Evolutionary conservation across 108 stramenopile species (phyloP), one percentile per base, ranked within the genome.

Genomic region (Cyclotella choctawhatcheeana): DNA sequence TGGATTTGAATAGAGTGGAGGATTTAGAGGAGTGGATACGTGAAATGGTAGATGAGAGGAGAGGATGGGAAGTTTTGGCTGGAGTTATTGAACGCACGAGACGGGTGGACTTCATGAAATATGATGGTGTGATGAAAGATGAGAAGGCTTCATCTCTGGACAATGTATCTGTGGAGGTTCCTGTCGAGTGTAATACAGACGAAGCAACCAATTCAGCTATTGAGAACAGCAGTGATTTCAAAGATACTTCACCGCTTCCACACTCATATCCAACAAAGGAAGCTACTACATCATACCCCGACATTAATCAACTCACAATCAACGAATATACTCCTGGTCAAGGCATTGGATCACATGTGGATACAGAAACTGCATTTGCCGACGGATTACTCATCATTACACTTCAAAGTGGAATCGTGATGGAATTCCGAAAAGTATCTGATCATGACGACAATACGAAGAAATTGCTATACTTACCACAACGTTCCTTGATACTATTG

Each of bases 341-440:
- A 67, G 95, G 95, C 18, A 96, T 96, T 73, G 95, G 95, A 17
- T 91, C 89, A 10, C 95, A 96, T 47, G 80, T 96, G 13, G 95
- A 96, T 60, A 93, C 95, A 14, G 81, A 79, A 32, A 85, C 89
- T 48, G 95, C 92, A 1, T 96, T 96, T 80, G 91, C 82, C 34
- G 95, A 96, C 68, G 92, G 91, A 1, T 48, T 96, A 30, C 87
- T 93, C 2, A 89, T 89, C 54, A 74, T 93, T 58, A 89, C 88
- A 10, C 70, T 93, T 14, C 83, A 86, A 60, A 65, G 86, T 40
- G 91, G 93, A 1, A 88, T 88, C 27, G 93, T 93, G 34, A 96
- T 96, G 95, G 93, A 96, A 60, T 96, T 96, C 67, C 83, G 87
- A 21, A 78, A 82, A 44, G 79, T 72, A n/a, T n/a, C n/a, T n/a